Evolutionary conservation across 169 alveolate genomes (phyloP), one percentile per base, ranked within the genome.

Genomic region (Cryptosporidium viatorum): DNA sequence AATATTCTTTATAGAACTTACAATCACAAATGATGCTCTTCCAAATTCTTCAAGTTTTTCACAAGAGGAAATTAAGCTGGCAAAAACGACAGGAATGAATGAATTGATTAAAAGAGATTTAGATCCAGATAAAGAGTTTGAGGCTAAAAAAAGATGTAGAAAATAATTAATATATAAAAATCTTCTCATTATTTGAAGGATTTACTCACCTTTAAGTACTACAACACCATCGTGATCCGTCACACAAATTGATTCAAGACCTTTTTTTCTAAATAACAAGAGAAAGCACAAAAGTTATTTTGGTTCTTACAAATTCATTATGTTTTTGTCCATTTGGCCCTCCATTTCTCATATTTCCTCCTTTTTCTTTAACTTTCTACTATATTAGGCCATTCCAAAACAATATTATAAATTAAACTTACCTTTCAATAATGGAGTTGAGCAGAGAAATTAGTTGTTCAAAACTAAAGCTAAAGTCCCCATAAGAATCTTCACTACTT

Each of bases 11-110:
- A 14, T 21, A 29, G 0, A 52, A 80, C 87, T 80, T 80, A 80
- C 87, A 16, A 58, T 80, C 9, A 65, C 33, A 31, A 80, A 80
- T 23, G 67, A 62, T 23, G 75, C 67, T 31, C 26, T 48, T 8
- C 87, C 87, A 41, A 80, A 80, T 23, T 60, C 67, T 14, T 65
- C 75, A n/a, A 80, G n/a, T 31, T 80, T 80, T n/a, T 80, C 51
- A 21, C 80, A 80, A 18, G 75, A 80, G 48, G 73, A 59, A 41
- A 59, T 51, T 18, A 80, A 50, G 45, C 51, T 80, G 1, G 62
- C 70, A 65, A 80, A 80, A 29, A 41, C 52, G 0, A 35, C 50
- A 18, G 75, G 52, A 14, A 58, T 23, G n/a, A 51, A 39, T 21
- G 75, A 67, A 80, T 62, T 65, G n/a, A 26, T 8, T 4, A 23